Evolutionary conservation across 2,329 filamentous ascomycete genomes (phyloP), one percentile per base, ranked within the genome.

Genomic region (Rhinocladiella mackenziei): DNA sequence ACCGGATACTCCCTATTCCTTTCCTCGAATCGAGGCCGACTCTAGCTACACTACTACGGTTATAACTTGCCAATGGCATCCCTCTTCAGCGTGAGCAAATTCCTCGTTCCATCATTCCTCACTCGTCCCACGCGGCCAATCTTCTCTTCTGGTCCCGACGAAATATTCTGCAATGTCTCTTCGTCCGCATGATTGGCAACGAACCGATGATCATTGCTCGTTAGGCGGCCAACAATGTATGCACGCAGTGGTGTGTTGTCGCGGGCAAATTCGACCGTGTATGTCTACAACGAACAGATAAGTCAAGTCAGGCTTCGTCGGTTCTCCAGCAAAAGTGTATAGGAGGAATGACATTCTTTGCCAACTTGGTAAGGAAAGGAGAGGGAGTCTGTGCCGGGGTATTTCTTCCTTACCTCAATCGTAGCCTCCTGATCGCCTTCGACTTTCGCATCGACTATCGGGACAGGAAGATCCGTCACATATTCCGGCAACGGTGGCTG

Each of bases 191-290:
- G 68, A 50, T 81, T 81, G 1, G 78, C 77, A 3, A 81, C 47
- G 51, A 81, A 79, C 0, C 78, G 66, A 41, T 70, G 64, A 1
- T 65, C 66, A 42, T 63, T 71, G 1, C 53, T 56, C 39, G 62
- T 69, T 43, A 82, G 51, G 22, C 74, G 65, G 0, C 77, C 78
- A 0, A 81, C 65, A 2, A 81, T 62, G 56, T 73, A 69, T 1
- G 71, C 78, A 20, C 60, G 58, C 10, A 61, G 42, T 0, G 77
- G 76, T 1, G 56, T 64, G 3, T 74, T 75, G 42, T 74, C 66
- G 3, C 77, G 68, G 18, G 65, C 62, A 55, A 74, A 81, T 38
- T 79, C 73, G 1, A 80, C 74, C 0, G 78, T 81, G 43, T 81
- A 82, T 7, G 78, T 81, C 74, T 80, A n/a, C n/a, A n/a, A n/a